Conservation (phyloP, 1,284 basidiomycete genomes). For the Microbotryum lychnidis-dioicae region DNA sequence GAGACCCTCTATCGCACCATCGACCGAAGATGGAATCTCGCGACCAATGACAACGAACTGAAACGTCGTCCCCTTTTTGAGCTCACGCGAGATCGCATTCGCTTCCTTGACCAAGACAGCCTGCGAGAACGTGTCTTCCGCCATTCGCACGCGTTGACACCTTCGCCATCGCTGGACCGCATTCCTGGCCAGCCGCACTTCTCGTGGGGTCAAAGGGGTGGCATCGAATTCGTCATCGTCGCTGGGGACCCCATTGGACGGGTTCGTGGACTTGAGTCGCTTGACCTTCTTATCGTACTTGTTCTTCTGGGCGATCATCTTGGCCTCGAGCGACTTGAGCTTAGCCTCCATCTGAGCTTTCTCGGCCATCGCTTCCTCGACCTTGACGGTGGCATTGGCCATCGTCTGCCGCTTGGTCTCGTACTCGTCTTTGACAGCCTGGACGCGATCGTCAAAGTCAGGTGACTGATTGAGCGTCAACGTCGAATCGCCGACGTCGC, state of each 20-base stretch:
- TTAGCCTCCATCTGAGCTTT: slow-evolving; percentile 86
- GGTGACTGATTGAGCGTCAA: slow-evolving; percentile 46
- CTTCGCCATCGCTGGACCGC: slow-evolving; percentile 76
- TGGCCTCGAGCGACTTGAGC: slow-evolving; percentile 64
- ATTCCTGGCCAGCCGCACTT: slow-evolving; percentile 62
- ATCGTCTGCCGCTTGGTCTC: slow-evolving; percentile 66
- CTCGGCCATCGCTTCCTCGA: slow-evolving; percentile 55
- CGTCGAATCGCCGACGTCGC: slow-evolving; percentile 46
- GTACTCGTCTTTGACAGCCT: slow-evolving; percentile 40
- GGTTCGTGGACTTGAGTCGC: slow-evolving; percentile 50
- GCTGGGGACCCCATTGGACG: slow-evolving; percentile 41
- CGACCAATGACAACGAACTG: slow-evolving; percentile 79
- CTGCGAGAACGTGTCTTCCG: slow-evolving; percentile 73
- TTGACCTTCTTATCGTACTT: slow-evolving; percentile 31
- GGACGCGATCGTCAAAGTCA: slow-evolving; percentile 22
- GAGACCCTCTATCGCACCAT: slow-evolving; percentile 77
- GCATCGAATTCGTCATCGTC: slow-evolving; percentile 37
- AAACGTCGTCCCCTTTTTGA: slow-evolving; percentile 75
- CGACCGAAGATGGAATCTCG: slow-evolving; percentile 62
- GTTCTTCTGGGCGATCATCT: slow-evolving; percentile 53
- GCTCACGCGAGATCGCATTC: slow-evolving; percentile 82
- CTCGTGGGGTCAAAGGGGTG: slow-evolving; percentile 49
- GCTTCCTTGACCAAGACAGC: slow-evolving; percentile 88
- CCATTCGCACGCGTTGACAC: slow-evolving; percentile 80
- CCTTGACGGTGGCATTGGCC: slow-evolving; percentile 54